Evolutionary conservation across 768 basidiomycete species (phyloP), one percentile per base, ranked within the genome.

Genomic region (Collybiopsis confluens): DNA sequence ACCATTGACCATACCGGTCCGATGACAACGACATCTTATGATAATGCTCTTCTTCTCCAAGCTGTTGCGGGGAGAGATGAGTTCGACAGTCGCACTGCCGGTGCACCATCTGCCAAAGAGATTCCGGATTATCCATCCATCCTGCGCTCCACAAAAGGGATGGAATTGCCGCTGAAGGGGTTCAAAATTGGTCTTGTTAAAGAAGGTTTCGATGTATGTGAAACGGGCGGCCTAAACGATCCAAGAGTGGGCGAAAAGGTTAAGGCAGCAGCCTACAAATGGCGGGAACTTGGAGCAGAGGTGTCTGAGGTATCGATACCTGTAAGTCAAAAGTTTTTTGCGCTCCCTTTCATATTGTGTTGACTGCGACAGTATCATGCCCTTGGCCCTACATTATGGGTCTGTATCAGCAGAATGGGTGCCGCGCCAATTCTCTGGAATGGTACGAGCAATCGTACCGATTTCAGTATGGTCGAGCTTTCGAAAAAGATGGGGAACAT

Each of bases 1-100:
- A 52, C 38, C 10, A 30, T 52, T 9, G 52, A 54, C 38, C 52
- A 54, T 38, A 54, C 52, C 18, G 52, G 52, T 13, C 52, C 52
- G 21, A 44, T 54, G 42, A 28, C 52, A 9, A 42, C 15, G 2
- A 54, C 52, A 4, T 44, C 28, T 15, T 18, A 20, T n/a, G 52
- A 54, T 15, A 46, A 44, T 36, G 43, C 52, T 18, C 16, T 54
- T 18, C 43, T 54, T 20, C 52, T 54, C 7, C 33, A 54, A 26
- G 52, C 30, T 8, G 21, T 54, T 23, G 52, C 52, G 10, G 52
- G 52, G 4, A 28, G 18, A 15, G 52, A 54, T 21, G 35, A 43
- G 10, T 20, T 54, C 13, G 52, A 54, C 28, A 21, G 24, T 35
- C 41, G 42, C 11, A 41, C 18, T 21, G 27, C 43, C 24, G 52